Conservation (phyloP, 257 asterid genomes). For the Agastache rugosa region DNA sequence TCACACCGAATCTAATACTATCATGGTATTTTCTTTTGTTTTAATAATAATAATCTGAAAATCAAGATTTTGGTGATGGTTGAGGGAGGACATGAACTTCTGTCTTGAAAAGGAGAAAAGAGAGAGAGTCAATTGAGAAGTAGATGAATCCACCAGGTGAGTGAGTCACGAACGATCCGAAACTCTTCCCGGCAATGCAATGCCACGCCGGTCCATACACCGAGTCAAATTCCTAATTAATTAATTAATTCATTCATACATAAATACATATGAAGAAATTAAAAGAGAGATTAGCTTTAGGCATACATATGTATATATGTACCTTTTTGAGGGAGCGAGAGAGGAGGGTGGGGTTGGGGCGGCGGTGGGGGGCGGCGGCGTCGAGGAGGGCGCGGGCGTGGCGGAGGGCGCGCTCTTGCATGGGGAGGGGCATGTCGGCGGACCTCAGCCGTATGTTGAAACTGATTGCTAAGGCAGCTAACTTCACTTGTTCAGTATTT, state of each 20-base stretch:
- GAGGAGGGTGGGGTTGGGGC: slow-evolving; percentile 66
- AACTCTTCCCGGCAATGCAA: slow-evolving; percentile 89
- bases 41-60: background rate
- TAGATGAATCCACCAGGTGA: slow-evolving; percentile 81
- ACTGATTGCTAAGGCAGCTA: slow-evolving; percentile 66
- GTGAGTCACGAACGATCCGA: slow-evolving; percentile 88
- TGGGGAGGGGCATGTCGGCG: slow-evolving; percentile 77
- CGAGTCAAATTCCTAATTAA: slow-evolving; percentile 74
- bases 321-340: slow-evolving; percentile 87
- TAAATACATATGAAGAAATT: background rate
- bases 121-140: slow-evolving; percentile 74
- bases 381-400: slow-evolving; percentile 58
- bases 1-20: no score
- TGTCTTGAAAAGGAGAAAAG: slow-evolving; percentile 85
- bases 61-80: background rate
- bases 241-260: background rate
- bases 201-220: slow-evolving; percentile 95
- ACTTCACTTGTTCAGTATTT: slow-evolving; percentile 43
- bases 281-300: no score
- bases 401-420: slow-evolving; percentile 85
- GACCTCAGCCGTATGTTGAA: slow-evolving; percentile 63
- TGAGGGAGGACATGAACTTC: slow-evolving; percentile 61
- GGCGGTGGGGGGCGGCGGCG: slow-evolving; percentile 50
- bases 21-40: background rate
- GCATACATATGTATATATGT: background rate